These are phyloP conservation scores for Angomonas deanei DNA, from an alignment of 208 protist species.

Conservation along the genomic window DNA sequence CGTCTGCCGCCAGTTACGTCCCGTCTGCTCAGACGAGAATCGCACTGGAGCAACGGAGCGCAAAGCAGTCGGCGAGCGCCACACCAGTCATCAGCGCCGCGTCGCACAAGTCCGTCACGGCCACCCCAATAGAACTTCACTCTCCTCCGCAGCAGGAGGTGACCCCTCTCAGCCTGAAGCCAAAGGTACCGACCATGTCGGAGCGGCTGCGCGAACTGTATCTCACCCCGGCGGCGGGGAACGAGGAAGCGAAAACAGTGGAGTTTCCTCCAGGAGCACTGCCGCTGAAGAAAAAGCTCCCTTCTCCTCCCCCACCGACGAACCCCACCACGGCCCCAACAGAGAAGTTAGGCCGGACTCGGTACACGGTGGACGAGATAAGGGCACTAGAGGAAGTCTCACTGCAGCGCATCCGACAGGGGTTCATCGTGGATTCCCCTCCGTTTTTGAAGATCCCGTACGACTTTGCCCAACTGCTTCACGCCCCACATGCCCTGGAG, in stretches of 20 bases:
- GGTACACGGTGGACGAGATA: conserved; percentile 38
- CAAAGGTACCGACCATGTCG: background rate
- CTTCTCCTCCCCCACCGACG: background rate
- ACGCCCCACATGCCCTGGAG: conserved; percentile 35
- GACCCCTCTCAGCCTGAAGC: background rate
- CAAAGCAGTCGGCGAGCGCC: conserved; percentile 2
- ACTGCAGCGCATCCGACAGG: conserved; percentile 18
- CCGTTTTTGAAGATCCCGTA: conserved; percentile 41
- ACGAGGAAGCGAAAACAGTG: background rate
- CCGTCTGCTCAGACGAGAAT: conserved; percentile 17
- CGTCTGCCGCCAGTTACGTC: conserved; percentile 23
- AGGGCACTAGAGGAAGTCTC: conserved; percentile 18
- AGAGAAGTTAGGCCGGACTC: background rate
- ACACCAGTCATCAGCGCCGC: no score
- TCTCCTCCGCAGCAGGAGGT: background rate
- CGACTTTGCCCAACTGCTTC: conserved; percentile 27
- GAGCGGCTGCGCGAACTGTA: background rate
- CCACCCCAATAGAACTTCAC: no score
- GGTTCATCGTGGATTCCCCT: conserved; percentile 30
- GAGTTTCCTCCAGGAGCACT: background rate
- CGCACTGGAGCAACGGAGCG: conserved; percentile 1
- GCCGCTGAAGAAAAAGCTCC: background rate
- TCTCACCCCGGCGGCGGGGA: background rate
- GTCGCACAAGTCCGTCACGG: no score
- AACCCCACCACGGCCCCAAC: background rate